Evolutionary conservation across 352 stramenopile species (phyloP).

Genomic region (Peronospora destructor): DNA sequence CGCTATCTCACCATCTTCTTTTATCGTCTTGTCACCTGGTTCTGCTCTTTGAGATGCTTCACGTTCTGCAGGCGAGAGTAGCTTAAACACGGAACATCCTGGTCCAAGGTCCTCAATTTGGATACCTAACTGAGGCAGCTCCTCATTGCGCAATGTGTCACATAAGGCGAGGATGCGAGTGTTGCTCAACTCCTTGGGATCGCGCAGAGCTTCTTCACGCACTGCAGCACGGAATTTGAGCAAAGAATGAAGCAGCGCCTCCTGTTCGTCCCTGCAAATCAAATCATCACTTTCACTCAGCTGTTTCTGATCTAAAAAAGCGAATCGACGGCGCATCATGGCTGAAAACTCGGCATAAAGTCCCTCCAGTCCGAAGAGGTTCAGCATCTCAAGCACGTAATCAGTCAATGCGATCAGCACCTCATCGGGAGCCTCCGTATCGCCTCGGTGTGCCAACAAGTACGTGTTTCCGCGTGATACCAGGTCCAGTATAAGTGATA

Average conservation of each 20-base stretch:
- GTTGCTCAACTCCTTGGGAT: constrained; percentile 35
- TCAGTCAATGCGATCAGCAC: constrained; percentile 42
- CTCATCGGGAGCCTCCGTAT: constrained; percentile 36
- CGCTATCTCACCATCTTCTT: constrained; percentile 8
- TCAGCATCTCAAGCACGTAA: constrained; percentile 66
- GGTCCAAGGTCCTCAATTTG: constrained; percentile 65
- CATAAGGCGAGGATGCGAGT: constrained; percentile 50
- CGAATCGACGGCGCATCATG: constrained; percentile 29
- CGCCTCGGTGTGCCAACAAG: constrained; percentile 32
- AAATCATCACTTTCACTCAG: constrained; percentile 1
- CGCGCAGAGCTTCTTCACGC: constrained; percentile 45
- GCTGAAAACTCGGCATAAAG: constrained; percentile 47
- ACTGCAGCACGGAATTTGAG: constrained; percentile 58
- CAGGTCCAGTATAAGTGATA: constrained; percentile 64
- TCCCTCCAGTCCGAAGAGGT: constrained; percentile 60
- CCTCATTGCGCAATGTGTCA: constrained; percentile 51
- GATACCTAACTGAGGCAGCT: constrained; percentile 48
- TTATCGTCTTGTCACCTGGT: neutral
- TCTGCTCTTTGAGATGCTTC: constrained; percentile 13
- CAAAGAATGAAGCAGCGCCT: constrained; percentile 41
- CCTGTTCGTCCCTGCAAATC: constrained; percentile 23
- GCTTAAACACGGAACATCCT: constrained; percentile 53
- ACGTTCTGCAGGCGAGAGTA: constrained; percentile 37
- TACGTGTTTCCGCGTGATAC: constrained; percentile 58
- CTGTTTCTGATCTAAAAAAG: neutral